Percentiles rank a stretch among this genome's conserved stretches.
Evolutionary conservation across 2,329 filamentous ascomycete genomes (phyloP).

Genomic region (Penicillium concentricum): DNA sequence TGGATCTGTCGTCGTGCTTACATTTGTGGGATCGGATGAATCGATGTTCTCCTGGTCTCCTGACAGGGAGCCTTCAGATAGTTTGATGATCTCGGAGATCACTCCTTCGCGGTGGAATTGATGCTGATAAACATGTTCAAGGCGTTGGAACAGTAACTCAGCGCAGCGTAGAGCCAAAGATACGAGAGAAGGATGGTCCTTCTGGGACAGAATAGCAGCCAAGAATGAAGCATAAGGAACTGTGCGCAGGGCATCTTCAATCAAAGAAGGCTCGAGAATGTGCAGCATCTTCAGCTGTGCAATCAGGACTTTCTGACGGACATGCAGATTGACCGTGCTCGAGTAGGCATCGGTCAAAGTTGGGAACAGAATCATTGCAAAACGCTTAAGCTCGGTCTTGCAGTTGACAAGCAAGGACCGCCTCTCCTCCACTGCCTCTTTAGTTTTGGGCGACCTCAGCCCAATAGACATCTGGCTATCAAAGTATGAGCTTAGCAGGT

Average conservation of each 20-base stretch:
- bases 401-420: conserved; percentile 79
- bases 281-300: conserved; percentile 99
- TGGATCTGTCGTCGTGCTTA: conserved; percentile 9
- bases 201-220: conserved; percentile 90
- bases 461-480: conserved; percentile 46
- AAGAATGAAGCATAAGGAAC: conserved; percentile 96
- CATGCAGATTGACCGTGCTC: conserved; percentile 91
- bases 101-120: conserved; percentile 98
- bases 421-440: conserved; percentile 70
- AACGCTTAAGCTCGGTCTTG: conserved; percentile 82
- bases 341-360: conserved; percentile 96
- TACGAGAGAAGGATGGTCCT: conserved; percentile 85
- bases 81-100: conserved; percentile 81
- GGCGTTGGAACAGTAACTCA: conserved; percentile 77
- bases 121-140: conserved; percentile 87
- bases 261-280: conserved; percentile 80
- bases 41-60: conserved; percentile 21
- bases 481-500: conserved; percentile 46
- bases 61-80: conserved; percentile 56
- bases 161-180: conserved; percentile 85
- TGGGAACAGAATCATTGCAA: conserved; percentile 88
- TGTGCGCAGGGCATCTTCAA: conserved; percentile 79
- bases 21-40: background rate
- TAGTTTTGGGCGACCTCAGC: conserved; percentile 37
- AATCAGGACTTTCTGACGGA: conserved; percentile 89